Percentiles rank a stretch among this genome's conserved stretches.
These are phyloP conservation scores for Gomphus sp. DNA, from an alignment of 1,284 basidiomycete genomes.

Conservation along the genomic window DNA sequence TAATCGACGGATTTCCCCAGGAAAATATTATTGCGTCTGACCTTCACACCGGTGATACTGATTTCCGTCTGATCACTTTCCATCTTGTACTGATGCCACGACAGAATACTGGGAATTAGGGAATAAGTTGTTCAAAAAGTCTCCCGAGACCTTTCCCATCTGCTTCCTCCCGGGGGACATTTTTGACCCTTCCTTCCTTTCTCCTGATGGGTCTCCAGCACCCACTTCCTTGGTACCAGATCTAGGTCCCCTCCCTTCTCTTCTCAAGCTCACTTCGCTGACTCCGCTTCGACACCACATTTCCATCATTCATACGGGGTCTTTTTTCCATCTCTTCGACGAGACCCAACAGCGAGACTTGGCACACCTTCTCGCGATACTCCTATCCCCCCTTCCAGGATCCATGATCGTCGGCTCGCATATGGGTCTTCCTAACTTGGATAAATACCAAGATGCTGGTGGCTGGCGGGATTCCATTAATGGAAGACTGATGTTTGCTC, in stretches of 20 bases:
- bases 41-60: constrained; percentile 7
- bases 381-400: constrained; percentile 24
- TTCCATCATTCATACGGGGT: constrained; percentile 22
- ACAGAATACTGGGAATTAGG: constrained; percentile 13
- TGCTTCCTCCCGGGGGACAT: constrained; percentile 18
- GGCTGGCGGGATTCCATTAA: neutral
- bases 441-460: neutral
- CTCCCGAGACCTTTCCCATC: constrained; percentile 20
- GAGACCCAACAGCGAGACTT: constrained; percentile 23
- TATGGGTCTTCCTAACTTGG: constrained; percentile 16
- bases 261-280: constrained; percentile 23
- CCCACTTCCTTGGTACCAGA: neutral
- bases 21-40: constrained; percentile 17
- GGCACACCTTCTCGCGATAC: constrained; percentile 22
- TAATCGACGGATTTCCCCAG: constrained; percentile 10
- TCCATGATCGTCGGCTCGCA: constrained; percentile 24
- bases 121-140: constrained; percentile 24
- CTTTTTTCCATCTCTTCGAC: constrained; percentile 30
- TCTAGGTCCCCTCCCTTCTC: neutral
- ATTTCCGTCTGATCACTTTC: neutral
- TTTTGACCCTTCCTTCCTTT: constrained; percentile 20
- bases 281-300: constrained; percentile 24
- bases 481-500: neutral
- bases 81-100: neutral
- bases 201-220: constrained; percentile 12